A percentile compares a stretch with the other conserved stretches of the same genome.
Evolutionary conservation across 2,329 filamentous ascomycete species (phyloP).

Genomic region (Cladosporium cucumerinum): DNA sequence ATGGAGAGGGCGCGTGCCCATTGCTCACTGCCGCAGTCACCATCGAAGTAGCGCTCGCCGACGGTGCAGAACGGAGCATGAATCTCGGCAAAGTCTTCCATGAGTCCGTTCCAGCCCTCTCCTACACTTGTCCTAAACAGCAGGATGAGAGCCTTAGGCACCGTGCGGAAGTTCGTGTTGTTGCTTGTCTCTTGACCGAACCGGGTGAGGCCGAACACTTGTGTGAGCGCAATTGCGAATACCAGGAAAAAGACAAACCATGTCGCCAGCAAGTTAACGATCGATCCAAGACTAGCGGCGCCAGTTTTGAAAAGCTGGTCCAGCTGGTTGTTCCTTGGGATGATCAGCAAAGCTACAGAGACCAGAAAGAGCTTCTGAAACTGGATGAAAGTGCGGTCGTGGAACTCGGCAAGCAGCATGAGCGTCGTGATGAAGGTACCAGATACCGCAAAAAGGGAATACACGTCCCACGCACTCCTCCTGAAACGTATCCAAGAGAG

Average conservation of each 20-base stretch:
- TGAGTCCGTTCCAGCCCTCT: slow-evolving; percentile 93
- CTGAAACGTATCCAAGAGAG: slow-evolving; percentile 90
- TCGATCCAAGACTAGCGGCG: slow-evolving; percentile 84
- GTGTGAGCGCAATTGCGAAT: slow-evolving; percentile 92
- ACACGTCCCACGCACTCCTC: slow-evolving; percentile 92
- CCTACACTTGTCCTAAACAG: slow-evolving; percentile 91
- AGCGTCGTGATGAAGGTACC: slow-evolving; percentile 82
- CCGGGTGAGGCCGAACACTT: slow-evolving; percentile 90
- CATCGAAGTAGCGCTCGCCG: slow-evolving; percentile 69
- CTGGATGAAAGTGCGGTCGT: slow-evolving; percentile 63
- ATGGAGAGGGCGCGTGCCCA: slow-evolving; percentile 93
- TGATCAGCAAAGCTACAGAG: slow-evolving; percentile 81
- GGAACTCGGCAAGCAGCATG: slow-evolving; percentile 62
- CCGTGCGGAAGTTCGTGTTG: slow-evolving; percentile 88
- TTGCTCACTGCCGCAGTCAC: slow-evolving; percentile 85
- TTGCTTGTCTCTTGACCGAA: slow-evolving; percentile 70
- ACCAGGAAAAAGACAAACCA: slow-evolving; percentile 97
- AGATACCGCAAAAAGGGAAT: slow-evolving; percentile 73
- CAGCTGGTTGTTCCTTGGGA: slow-evolving; percentile 92
- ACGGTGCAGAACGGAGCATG: slow-evolving; percentile 77
- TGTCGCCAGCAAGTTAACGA: slow-evolving; percentile 87
- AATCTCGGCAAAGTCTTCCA: slow-evolving; percentile 90
- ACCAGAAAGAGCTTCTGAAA: slow-evolving; percentile 94
- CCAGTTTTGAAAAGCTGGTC: slow-evolving; percentile 99
- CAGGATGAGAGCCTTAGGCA: slow-evolving; percentile 88